Percentiles rank a stretch among this genome's conserved stretches.
phyloP scores from a whole-genome alignment of 2,329 filamentous ascomycete genomes.

The Ophiostoma piceae region DNA sequence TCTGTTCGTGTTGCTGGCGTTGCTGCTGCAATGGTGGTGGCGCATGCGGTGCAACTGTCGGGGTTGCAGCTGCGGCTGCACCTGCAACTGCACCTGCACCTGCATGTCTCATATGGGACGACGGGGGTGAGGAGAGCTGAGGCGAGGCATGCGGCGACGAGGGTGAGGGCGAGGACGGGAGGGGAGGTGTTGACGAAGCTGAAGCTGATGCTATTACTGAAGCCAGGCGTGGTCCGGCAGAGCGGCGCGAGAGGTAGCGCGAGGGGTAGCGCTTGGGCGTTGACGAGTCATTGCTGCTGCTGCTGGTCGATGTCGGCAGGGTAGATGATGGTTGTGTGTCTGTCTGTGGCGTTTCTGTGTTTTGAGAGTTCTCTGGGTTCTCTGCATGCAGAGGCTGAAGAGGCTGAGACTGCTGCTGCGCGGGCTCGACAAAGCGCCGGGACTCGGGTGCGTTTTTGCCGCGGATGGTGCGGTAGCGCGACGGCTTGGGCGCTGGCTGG shows the following conservation, averaged over 20 bases:
- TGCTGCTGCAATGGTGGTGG: background rate
- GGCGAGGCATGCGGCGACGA: background rate
- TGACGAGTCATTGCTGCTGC: background rate
- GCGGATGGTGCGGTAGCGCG: constrained; percentile 35
- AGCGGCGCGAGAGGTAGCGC: constrained; percentile 8
- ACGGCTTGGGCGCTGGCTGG: constrained; percentile 30
- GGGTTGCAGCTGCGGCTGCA: background rate
- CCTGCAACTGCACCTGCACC: background rate
- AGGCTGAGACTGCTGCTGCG: background rate
- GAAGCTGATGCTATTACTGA: background rate
- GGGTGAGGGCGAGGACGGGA: background rate
- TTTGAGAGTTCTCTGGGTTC: background rate
- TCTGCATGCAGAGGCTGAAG: background rate
- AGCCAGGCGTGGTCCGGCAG: background rate
- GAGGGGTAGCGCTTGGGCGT: background rate
- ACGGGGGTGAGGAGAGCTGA: background rate
- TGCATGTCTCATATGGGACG: constrained; percentile 14
- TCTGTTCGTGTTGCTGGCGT: background rate
- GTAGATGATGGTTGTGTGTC: background rate
- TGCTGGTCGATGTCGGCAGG: constrained; percentile 7
- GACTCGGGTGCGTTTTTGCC: constrained; percentile 33
- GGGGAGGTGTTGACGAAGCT: background rate
- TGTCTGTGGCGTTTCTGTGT: background rate
- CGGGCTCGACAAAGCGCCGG: constrained; percentile 26
- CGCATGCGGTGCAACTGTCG: background rate